Evolutionary conservation across 768 basidiomycete genomes (phyloP).

Genomic region (Scleroderma bovista): DNA sequence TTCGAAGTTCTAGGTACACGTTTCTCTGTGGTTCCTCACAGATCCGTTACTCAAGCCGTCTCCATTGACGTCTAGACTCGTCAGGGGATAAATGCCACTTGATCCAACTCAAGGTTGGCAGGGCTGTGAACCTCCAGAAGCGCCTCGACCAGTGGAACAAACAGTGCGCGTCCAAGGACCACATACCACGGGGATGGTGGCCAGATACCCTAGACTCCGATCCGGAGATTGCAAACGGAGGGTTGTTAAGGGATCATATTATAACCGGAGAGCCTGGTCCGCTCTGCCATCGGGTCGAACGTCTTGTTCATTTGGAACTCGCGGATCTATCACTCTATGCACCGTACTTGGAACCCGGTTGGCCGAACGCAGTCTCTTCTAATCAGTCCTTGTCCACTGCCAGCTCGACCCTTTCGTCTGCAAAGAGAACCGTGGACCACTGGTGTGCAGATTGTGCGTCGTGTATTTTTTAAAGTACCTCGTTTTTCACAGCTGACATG

Average conservation of each 20-base stretch:
- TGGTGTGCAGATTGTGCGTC: conserved; percentile 42
- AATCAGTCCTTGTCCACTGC: conserved; percentile 12
- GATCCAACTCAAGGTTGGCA: conserved; percentile 74
- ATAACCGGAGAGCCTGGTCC: conserved; percentile 55
- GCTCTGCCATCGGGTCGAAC: conserved; percentile 70
- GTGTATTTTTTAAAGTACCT: conserved; percentile 20
- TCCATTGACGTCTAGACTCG: conserved; percentile 23
- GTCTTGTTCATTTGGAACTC: conserved; percentile 77
- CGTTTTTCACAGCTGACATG: background rate
- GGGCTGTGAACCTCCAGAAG: conserved; percentile 66
- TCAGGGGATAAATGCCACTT: conserved; percentile 23
- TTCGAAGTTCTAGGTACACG: conserved; percentile 73
- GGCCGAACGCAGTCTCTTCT: conserved; percentile 32
- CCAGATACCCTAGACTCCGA: conserved; percentile 45
- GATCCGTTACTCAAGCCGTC: background rate
- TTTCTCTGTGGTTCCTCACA: conserved; percentile 4
- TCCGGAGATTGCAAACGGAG: conserved; percentile 30
- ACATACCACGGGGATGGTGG: conserved; percentile 69
- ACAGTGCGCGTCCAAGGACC: conserved; percentile 74
- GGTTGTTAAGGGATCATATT: conserved; percentile 62
- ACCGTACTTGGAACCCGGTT: conserved; percentile 55
- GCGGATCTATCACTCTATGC: conserved; percentile 56
- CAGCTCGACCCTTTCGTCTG: conserved; percentile 6
- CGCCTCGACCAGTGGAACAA: conserved; percentile 77
- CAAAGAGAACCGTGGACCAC: conserved; percentile 15